Base-by-base conservation (phyloP, 2,329 filamentous ascomycete genomes). In the Phyllosticta capitalensis region DNA sequence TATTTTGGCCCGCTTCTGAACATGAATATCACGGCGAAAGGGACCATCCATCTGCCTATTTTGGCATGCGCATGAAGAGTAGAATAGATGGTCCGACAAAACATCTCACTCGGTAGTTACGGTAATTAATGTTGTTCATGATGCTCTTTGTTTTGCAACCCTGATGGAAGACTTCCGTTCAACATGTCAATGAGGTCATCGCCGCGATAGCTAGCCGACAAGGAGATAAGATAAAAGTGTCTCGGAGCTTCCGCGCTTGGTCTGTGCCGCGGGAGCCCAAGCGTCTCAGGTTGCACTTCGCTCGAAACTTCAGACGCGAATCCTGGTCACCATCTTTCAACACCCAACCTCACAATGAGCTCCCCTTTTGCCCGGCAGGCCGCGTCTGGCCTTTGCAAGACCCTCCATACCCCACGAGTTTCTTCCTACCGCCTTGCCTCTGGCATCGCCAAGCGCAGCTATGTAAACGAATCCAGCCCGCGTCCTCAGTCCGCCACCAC, bases 401-500 rank as follows among this genome's bases (percentile, higher is more conserved):
- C 12, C 7, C 38, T 45, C 38, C 14, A 7, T 17, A 7, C 38
- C n/a, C 38, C 38, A n/a, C 38, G 38, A 45, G 17, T 14, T 45
- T 45, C 38, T 14, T n/a, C 2, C 38, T n/a, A 45, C 6, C 4
- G 4, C 38, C 14, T n/a, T 14, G 6, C 6, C 12, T 45, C n/a
- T n/a, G 14, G 2, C 17, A n/a, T 45, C n/a, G 17, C 38, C 38
- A 17, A n/a, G n/a, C 38, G 38, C 38, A 45, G 38, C 38, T 45
- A 45, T n/a, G 38, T 45, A 6, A 45, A 45, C 17, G 38, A 45
- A 7, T 5, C 38, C 38, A 45, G 7, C 28, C 28, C 1, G 22
- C 52, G 21, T 53, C 52, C 52, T 14, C 51, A 26, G 14, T 30
- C 9, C 58, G 62, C 63, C 12, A 59, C 61, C 14, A 33, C 67